Conservation (phyloP, 805 yeast genomes). For the Metschnikowia baotianmanensis region DNA sequence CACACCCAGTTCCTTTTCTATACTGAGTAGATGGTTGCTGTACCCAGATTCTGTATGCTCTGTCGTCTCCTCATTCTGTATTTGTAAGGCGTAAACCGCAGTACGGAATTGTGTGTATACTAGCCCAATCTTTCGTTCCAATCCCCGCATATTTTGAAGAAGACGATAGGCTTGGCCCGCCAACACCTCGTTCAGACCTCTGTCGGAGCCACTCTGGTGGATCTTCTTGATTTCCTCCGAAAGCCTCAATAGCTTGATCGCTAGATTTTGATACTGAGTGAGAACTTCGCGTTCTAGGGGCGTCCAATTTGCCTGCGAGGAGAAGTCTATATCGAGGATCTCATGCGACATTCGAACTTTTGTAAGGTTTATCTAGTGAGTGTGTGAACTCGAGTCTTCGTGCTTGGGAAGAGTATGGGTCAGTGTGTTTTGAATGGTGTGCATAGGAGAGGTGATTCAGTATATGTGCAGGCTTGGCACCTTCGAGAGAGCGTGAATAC, state of each 20-base stretch:
- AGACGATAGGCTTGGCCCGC: conserved; percentile 29
- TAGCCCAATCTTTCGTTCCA: conserved; percentile 62
- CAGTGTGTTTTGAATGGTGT: too few species aligned
- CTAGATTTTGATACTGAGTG: conserved; percentile 37
- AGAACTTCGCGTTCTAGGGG: conserved; percentile 36
- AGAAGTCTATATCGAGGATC: conserved; percentile 11
- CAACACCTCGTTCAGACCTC: background rate
- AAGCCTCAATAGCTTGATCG: conserved; percentile 30
- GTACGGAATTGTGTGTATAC: conserved; percentile 67
- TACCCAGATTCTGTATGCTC: background rate
- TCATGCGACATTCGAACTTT: conserved; percentile 3
- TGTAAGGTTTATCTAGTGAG: too few species aligned
- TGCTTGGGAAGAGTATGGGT: too few species aligned
- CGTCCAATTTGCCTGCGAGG: conserved; percentile 17
- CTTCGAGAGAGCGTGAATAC: too few species aligned
- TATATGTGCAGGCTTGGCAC: too few species aligned
- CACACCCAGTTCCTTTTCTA: background rate
- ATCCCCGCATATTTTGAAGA: conserved; percentile 50
- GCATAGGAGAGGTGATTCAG: too few species aligned
- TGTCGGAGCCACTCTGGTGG: conserved; percentile 11
- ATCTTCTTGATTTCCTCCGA: conserved; percentile 33
- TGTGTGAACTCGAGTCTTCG: too few species aligned
- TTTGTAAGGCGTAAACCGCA: conserved; percentile 63
- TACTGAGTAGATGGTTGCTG: background rate
- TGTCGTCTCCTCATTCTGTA: conserved; percentile 33